These are phyloP conservation scores for Taphrina wiesneri DNA, from an alignment of 1,139 yeast genomes.

Conservation along the genomic window DNA sequence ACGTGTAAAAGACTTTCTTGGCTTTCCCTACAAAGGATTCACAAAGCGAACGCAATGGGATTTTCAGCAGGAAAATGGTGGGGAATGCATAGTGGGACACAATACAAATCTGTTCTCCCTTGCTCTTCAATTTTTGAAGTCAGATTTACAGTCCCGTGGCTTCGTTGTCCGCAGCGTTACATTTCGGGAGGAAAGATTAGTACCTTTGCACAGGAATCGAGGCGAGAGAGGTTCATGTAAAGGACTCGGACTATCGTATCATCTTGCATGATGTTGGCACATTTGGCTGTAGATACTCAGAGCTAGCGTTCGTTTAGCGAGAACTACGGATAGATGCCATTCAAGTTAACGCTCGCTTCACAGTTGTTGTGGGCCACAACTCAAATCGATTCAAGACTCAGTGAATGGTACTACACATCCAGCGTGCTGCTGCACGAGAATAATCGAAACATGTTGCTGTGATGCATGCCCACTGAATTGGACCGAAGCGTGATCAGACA, in stretches of 20 bases:
- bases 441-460: no score
- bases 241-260: constrained; percentile 1
- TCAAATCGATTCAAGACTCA: no score
- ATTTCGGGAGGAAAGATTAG: background rate
- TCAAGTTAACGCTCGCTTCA: no score
- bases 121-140: background rate
- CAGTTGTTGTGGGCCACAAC: no score
- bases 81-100: background rate
- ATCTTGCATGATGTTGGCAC: background rate
- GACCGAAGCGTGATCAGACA: no score
- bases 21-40: background rate
- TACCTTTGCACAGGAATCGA: background rate
- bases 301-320: no score
- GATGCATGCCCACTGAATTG: no score
- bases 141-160: background rate
- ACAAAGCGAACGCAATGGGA: background rate
- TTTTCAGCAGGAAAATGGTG: background rate
- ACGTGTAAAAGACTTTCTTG: background rate
- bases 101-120: background rate
- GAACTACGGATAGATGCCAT: no score
- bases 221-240: background rate
- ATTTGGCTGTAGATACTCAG: no score
- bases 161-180: background rate
- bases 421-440: no score
- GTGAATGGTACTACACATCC: no score